Evolutionary conservation across 2,329 filamentous ascomycete genomes (phyloP), one percentile per base, ranked within the genome.

Genomic region (Cercospora berteroae): DNA sequence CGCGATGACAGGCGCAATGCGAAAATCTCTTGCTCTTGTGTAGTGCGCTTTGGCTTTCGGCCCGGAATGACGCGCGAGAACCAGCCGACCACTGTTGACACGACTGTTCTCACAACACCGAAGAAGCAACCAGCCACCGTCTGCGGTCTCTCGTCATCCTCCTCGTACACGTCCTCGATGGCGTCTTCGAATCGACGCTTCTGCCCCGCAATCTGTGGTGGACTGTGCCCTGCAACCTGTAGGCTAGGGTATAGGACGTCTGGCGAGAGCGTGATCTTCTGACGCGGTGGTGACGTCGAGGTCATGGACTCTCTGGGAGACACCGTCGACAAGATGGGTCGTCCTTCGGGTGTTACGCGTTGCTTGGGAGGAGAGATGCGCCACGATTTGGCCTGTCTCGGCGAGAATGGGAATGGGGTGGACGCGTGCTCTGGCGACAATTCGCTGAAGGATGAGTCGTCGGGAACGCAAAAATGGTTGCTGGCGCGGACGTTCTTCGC

Each of bases 1-100:
- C 36, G 63, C 8, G 56, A 60, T 52, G 65, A 27, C 42, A 70
- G 65, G 29, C 66, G 66, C 18, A 71, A 56, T 31, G 69, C 70
- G 56, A 70, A 20, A 16, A 70, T 60, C 55, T 72, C 69, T 18
- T 68, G 66, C 29, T 48, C 52, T 39, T 60, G 59, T 23, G 48
- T 56, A 33, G 39, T 61, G 48, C 60, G 33, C 20, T 33, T 56
- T 27, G 27, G n/a, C 42, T 42, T 27, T 13, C 33, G 61, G 29
- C 20, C 16, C 33, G 50, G 62, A 20, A 39, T 61, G 33, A 59
- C 39, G 33, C 62, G 61, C 42, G 42, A 44, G 31, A 61, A 10
- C n/a, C 23, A 36, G 20, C 25, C 44, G 39, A 33, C 33, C n/a
- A 63, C 44, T 23, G 31, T 23, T 20, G 20, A 55, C 9, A 33